Conservation (phyloP, 2,329 filamentous ascomycete genomes). For the Paraphoma sp. region DNA sequence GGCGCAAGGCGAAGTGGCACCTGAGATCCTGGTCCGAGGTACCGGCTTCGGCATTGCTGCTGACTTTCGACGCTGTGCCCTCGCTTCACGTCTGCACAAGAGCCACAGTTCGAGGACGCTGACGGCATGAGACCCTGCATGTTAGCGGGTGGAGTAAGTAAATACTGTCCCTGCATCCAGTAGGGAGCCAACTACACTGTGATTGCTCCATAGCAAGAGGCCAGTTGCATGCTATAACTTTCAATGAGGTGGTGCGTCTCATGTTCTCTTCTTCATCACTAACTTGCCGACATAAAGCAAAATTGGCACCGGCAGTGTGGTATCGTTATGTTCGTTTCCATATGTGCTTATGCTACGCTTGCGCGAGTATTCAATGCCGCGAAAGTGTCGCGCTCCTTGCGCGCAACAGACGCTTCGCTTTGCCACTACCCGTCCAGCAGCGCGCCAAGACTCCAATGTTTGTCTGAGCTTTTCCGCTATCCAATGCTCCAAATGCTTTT, state of each 20-base stretch:
- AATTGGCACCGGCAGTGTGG: neutral
- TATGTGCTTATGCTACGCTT: conserved; percentile 19
- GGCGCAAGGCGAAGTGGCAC: neutral
- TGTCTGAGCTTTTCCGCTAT: conserved; percentile 27
- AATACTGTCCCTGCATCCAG: too few relatives aligned
- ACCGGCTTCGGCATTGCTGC: neutral
- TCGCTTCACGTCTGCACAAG: too few relatives aligned
- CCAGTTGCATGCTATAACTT: too few relatives aligned
- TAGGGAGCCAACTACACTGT: too few relatives aligned
- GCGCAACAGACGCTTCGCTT: conserved; percentile 17
- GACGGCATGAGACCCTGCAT: too few relatives aligned
- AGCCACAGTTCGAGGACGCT: too few relatives aligned
- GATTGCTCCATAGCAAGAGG: too few relatives aligned
- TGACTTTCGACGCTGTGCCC: neutral
- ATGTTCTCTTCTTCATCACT: neutral
- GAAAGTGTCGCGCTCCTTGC: conserved; percentile 16
- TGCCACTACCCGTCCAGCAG: conserved; percentile 23
- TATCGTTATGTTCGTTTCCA: conserved; percentile 1
- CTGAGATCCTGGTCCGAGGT: neutral
- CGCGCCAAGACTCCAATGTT: conserved; percentile 37
- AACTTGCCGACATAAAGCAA: neutral
- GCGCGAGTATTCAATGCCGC: conserved; percentile 10
- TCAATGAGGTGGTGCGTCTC: too few relatives aligned
- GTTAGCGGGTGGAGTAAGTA: too few relatives aligned
- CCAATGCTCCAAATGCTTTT: conserved; percentile 31